A percentile compares a stretch with the other conserved stretches of the same genome.
These are phyloP conservation scores for Dendrobium officinale DNA, from an alignment of 106 monocot species.

Conservation along the genomic window DNA sequence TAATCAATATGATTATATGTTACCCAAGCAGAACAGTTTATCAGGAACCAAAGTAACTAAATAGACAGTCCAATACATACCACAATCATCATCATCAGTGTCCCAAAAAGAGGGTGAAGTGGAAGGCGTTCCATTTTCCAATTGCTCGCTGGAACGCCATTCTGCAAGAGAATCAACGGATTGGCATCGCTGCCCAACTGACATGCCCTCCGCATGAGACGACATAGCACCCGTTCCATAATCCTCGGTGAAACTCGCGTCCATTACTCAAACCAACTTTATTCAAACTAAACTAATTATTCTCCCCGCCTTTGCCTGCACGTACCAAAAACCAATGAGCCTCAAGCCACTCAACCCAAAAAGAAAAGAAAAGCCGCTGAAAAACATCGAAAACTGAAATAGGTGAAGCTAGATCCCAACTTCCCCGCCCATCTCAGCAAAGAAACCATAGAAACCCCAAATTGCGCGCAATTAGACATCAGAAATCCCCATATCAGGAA, in stretches of 20 bases:
- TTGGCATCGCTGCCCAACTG: constrained; percentile 10
- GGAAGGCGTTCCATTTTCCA: constrained; percentile 23
- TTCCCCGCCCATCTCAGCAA: background rate
- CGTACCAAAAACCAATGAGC: background rate
- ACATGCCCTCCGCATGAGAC: constrained; percentile 2
- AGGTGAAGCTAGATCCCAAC: background rate
- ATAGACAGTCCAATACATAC: constrained; percentile 5
- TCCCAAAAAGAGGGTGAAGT: constrained; percentile 27
- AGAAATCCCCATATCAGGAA: background rate
- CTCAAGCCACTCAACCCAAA: background rate
- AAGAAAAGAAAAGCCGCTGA: background rate
- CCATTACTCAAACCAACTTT: constrained; percentile 8
- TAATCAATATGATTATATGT: background rate
- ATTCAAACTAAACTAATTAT: background rate
- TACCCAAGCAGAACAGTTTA: background rate
- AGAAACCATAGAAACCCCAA: background rate
- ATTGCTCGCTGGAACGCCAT: constrained; percentile 23
- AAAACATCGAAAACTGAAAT: background rate
- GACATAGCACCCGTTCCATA: background rate
- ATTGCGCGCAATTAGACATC: background rate
- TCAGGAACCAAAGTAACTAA: background rate
- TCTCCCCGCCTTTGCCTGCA: background rate
- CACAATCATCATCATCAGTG: constrained; percentile 14
- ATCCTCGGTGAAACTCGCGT: constrained; percentile 1
- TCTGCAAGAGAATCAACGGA: constrained; percentile 22